These are phyloP conservation scores for Talaromyces sp. DNA, from an alignment of 2,329 filamentous ascomycete species.

Conservation along the genomic window DNA sequence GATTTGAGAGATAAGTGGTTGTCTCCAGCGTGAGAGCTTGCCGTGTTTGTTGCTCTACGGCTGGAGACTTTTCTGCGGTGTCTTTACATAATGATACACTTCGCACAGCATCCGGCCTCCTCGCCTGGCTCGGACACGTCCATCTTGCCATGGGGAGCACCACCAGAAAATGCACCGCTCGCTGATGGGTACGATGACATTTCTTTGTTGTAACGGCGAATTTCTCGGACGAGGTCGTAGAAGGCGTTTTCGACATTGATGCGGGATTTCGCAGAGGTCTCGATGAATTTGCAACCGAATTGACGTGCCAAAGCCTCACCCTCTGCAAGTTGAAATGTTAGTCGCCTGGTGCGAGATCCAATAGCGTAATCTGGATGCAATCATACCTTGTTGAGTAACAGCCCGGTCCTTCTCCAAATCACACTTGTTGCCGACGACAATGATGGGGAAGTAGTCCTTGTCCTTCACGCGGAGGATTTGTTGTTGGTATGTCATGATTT, in stretches of 20 bases:
- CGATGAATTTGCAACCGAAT: constrained; percentile 97
- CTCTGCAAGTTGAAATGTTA: constrained; percentile 55
- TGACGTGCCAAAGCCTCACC: constrained; percentile 79
- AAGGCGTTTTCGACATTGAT: constrained; percentile 99
- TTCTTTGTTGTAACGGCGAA: constrained; percentile 96
- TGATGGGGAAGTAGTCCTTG: constrained; percentile 99
- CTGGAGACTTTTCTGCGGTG: constrained; percentile 1
- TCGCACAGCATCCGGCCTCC: constrained; percentile 70
- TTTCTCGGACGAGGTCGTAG: constrained; percentile 97
- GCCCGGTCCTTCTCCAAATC: constrained; percentile 92
- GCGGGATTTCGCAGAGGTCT: constrained; percentile 96
- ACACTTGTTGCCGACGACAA: constrained; percentile 98
- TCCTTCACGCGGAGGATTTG: constrained; percentile 98
- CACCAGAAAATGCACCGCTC: constrained; percentile 60
- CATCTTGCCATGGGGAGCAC: constrained; percentile 64
- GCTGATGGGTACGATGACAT: constrained; percentile 82
- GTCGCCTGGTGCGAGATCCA: neutral
- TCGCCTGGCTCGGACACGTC: constrained; percentile 63
- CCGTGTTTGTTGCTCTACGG: neutral
- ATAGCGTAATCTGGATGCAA: neutral
- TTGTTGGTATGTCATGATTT: constrained; percentile 98
- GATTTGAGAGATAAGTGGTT: neutral
- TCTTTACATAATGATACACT: constrained; percentile 81
- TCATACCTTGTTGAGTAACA: constrained; percentile 83
- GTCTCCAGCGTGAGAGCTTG: neutral